Evolutionary conservation across 2,329 filamentous ascomycete species (phyloP), one percentile per base, ranked within the genome.

Genomic region (Annulohypoxylon truncatum): DNA sequence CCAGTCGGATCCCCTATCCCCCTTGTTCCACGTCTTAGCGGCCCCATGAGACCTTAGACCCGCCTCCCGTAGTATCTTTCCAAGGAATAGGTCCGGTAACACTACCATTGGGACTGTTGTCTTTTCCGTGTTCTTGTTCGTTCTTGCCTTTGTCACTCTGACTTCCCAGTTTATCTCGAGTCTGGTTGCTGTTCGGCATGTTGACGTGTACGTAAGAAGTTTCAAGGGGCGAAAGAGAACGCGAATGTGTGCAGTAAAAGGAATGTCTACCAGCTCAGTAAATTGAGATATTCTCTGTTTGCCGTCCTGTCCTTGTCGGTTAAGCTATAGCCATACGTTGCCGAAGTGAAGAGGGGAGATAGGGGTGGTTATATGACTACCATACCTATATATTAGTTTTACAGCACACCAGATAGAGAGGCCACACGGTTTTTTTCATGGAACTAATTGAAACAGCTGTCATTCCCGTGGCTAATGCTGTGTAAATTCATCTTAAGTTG

Each of bases 1-100:
- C n/a, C 8, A 10, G 29, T 9, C 8, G 8, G 29, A 10, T n/a
- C 12, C n/a, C 26, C n/a, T 15, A 10, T 51, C 22, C 10, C 8
- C 15, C 13, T 51, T 15, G 3, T 10, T 12, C 15, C 18, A n/a
- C 18, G n/a, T 33, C 15, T 35, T 22, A 64, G 12, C 55, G 51
- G 2, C 54, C 61, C 62, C 56, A 65, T 20, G 56, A 44, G 12
- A 51, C 35, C n/a, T 52, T 61, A 3, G 35, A 46, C 3, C 46
- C 29, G 9, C 56, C 38, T 18, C 55, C 28, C 1, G 55, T 60
- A 10, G 18, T 50, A 13, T 60, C 44, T 15, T 65, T 53, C 56
- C 50, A 64, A 1, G 55, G 55, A 12, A 44, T 15, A 9, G 61
- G 56, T 18, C 24, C 13, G 1, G 44, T 12, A 7, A 35, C 26